These are phyloP conservation scores for Juglanconis sp. DNA, from an alignment of 2,329 filamentous ascomycete species.

Conservation along the genomic window DNA sequence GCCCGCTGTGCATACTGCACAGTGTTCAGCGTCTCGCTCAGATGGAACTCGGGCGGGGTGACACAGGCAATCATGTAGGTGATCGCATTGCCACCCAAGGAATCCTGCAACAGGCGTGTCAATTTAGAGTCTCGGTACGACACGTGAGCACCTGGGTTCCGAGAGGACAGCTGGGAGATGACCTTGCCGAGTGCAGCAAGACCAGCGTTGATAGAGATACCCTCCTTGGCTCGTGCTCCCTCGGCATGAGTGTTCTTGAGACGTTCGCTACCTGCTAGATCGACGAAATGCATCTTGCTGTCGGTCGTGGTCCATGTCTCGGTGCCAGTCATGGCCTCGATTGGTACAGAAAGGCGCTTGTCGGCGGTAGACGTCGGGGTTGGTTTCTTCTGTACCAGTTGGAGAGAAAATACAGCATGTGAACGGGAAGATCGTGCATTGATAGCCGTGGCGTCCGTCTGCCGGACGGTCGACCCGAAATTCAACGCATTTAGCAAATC, in stretches of 20 bases:
- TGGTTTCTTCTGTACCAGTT: conserved; percentile 80
- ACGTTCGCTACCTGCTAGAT: conserved; percentile 93
- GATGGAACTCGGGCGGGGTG: conserved; percentile 91
- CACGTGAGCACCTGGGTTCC: conserved; percentile 81
- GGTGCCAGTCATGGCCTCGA: conserved; percentile 72
- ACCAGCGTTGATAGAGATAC: conserved; percentile 96
- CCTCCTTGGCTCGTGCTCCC: conserved; percentile 89
- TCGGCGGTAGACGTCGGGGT: conserved; percentile 58
- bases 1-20: conserved; percentile 96
- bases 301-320: conserved; percentile 79
- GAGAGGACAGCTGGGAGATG: conserved; percentile 93
- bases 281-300: conserved; percentile 98
- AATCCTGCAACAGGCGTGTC: conserved; percentile 92
- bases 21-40: conserved; percentile 96
- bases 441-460: conserved; percentile 95
- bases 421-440: conserved; percentile 97
- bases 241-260: conserved; percentile 96
- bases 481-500: conserved; percentile 86
- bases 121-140: conserved; percentile 98
- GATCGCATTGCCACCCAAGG: conserved; percentile 91
- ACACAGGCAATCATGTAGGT: conserved; percentile 99
- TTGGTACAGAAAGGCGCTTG: conserved; percentile 81
- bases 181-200: conserved; percentile 94
- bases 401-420: conserved; percentile 94
- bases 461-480: conserved; percentile 89